A percentile compares a stretch with the other conserved stretches of the same genome.
Evolutionary conservation across 805 yeast genomes (phyloP).

Genomic region (Metschnikowia dekortorum): DNA sequence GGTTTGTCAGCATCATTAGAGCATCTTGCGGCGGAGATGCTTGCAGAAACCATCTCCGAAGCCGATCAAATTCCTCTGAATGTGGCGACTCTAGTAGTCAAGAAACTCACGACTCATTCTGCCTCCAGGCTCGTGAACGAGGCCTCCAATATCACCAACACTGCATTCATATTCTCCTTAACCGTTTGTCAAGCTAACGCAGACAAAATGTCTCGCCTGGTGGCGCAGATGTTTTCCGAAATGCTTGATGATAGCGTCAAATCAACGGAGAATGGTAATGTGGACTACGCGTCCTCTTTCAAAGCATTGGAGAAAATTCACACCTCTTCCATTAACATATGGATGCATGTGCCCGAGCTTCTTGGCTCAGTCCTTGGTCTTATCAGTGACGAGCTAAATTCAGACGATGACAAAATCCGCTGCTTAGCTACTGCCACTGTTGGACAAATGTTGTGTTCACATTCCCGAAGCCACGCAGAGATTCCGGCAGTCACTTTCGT

Average conservation of each 20-base stretch:
- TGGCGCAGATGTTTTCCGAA: conserved; percentile 79
- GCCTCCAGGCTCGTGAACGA: conserved; percentile 30
- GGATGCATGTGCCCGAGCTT: conserved; percentile 76
- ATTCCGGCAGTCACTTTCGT: conserved; percentile 56
- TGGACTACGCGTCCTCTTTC: conserved; percentile 17
- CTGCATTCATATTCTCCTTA: conserved; percentile 63
- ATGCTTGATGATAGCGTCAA: conserved; percentile 50
- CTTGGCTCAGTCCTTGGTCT: conserved; percentile 71
- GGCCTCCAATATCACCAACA: conserved; percentile 37
- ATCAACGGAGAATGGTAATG: conserved; percentile 9
- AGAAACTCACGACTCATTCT: conserved; percentile 36
- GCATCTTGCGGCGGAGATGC: conserved; percentile 62
- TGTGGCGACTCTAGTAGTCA: conserved; percentile 60
- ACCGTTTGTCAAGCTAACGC: conserved; percentile 64
- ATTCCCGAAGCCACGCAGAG: conserved; percentile 24
- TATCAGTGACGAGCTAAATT: conserved; percentile 72
- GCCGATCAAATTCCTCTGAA: conserved; percentile 57
- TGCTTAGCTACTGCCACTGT: conserved; percentile 67
- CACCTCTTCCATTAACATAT: conserved; percentile 56
- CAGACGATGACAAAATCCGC: conserved; percentile 62
- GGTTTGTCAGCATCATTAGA: conserved; percentile 52
- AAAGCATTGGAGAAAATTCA: conserved; percentile 60
- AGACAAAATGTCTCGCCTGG: conserved; percentile 69
- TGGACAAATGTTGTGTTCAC: conserved; percentile 51
- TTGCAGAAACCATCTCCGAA: conserved; percentile 72